A percentile compares a stretch with the other conserved stretches of the same genome.
Evolutionary conservation across 192 early-diverging fungal genomes (phyloP).

Genomic region (Coemansia sp.): DNA sequence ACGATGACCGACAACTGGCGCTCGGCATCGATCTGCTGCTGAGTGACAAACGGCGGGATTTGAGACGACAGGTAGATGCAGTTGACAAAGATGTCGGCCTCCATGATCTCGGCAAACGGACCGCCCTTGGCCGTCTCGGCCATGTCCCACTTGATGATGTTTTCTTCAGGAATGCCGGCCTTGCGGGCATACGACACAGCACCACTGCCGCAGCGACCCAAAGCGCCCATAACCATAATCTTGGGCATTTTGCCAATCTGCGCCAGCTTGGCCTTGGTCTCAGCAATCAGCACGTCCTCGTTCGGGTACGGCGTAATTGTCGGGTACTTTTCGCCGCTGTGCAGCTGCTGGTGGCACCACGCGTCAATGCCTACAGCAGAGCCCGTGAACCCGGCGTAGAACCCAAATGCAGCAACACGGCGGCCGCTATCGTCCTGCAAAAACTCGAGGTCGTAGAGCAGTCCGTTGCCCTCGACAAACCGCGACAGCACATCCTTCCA

Average conservation of each 20-base stretch:
- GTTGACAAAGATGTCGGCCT: conserved; percentile 95
- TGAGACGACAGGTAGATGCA: conserved; percentile 93
- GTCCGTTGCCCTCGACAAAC: conserved; percentile 83
- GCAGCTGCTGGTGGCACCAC: conserved; percentile 80
- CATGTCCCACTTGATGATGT: conserved; percentile 96
- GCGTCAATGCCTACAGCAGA: conserved; percentile 88
- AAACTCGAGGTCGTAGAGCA: conserved; percentile 94
- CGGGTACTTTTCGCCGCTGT: conserved; percentile 62
- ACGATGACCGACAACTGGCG: conserved; percentile 81
- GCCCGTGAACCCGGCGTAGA: conserved; percentile 95
- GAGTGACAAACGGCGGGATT: conserved; percentile 95
- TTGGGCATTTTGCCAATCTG: conserved; percentile 68
- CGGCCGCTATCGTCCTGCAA: conserved; percentile 79
- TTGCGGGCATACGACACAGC: conserved; percentile 80
- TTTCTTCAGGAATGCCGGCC: conserved; percentile 78
- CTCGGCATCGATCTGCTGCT: conserved; percentile 67
- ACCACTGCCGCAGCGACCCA: conserved; percentile 92
- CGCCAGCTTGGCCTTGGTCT: conserved; percentile 62
- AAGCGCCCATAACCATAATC: conserved; percentile 98
- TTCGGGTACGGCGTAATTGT: conserved; percentile 80
- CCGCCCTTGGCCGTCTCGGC: conserved; percentile 90
- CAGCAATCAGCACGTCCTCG: conserved; percentile 72
- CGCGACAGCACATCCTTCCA: conserved; percentile 87
- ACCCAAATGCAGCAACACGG: conserved; percentile 96
- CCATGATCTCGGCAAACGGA: conserved; percentile 88